A percentile compares a stretch with the other conserved stretches of the same genome.
These are phyloP conservation scores for Iberis pinnata DNA, from an alignment of 345 rosid genomes.

Conservation along the genomic window DNA sequence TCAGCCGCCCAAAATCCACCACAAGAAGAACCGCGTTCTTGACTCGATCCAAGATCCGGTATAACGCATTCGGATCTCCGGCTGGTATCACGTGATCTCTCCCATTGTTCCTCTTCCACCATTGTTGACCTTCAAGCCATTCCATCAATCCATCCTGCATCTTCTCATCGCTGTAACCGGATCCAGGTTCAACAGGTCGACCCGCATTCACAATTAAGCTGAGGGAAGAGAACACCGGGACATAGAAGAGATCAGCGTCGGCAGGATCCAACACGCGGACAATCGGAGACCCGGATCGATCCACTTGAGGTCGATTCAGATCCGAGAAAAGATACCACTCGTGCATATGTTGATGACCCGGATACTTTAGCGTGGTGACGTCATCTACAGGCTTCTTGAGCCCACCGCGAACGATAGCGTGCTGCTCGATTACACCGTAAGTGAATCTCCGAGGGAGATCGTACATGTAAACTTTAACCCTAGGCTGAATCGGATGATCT, in stretches of 20 bases:
- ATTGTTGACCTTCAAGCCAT: slow-evolving; percentile 75
- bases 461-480: slow-evolving; percentile 64
- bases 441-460: slow-evolving; percentile 76
- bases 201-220: slow-evolving; percentile 67
- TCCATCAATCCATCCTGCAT: slow-evolving; percentile 74
- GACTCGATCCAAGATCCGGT: slow-evolving; percentile 52
- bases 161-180: slow-evolving; percentile 67
- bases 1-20: slow-evolving; percentile 77
- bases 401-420: slow-evolving; percentile 67
- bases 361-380: slow-evolving; percentile 52
- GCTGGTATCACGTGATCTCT: slow-evolving; percentile 77
- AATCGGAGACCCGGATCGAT: slow-evolving; percentile 58
- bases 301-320: slow-evolving; percentile 46
- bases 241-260: slow-evolving; percentile 80
- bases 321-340: slow-evolving; percentile 90
- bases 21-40: slow-evolving; percentile 62
- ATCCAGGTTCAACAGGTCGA: slow-evolving; percentile 32
- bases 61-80: slow-evolving; percentile 88
- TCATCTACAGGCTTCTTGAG: slow-evolving; percentile 30
- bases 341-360: slow-evolving; percentile 99
- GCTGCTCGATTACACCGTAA: slow-evolving; percentile 68
- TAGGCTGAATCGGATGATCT: slow-evolving; percentile 18
- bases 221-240: slow-evolving; percentile 80
- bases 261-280: slow-evolving; percentile 57
- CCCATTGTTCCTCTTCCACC: slow-evolving; percentile 73